A percentile compares a stretch with the other conserved stretches of the same genome.
These are phyloP conservation scores for Phytophthora crassamura DNA, from an alignment of 352 stramenopile genomes.

Conservation along the genomic window DNA sequence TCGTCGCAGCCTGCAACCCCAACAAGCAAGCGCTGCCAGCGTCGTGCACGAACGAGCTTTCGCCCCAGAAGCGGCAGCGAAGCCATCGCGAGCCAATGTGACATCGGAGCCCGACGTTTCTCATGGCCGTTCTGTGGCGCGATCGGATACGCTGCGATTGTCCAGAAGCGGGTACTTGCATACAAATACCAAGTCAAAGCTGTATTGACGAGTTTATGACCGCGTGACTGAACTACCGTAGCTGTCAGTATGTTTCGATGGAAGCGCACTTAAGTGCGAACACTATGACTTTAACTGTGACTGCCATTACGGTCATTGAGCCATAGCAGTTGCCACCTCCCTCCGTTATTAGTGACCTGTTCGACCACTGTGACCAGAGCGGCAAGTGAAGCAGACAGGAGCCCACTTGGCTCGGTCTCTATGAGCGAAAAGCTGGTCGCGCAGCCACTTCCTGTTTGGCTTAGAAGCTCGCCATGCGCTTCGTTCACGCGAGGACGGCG, in stretches of 20 bases:
- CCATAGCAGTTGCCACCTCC: neutral
- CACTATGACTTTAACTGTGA: no score
- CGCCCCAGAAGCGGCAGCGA: no score
- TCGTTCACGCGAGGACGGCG: conserved; percentile 4
- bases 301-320: no score
- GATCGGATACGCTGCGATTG: no score
- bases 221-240: conserved; percentile 5
- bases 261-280: conserved; percentile 9
- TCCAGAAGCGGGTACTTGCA: no score
- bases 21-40: no score
- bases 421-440: conserved; percentile 26
- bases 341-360: neutral
- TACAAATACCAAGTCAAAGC: no score
- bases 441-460: conserved; percentile 27
- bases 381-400: conserved; percentile 18
- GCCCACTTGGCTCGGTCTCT: conserved; percentile 8
- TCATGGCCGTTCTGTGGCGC: no score
- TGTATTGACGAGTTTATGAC: neutral
- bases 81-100: no score
- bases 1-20: no score
- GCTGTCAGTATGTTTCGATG: conserved; percentile 13
- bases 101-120: no score
- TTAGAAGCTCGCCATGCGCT: conserved; percentile 22
- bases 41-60: no score
- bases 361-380: conserved; percentile 13